Base-by-base conservation (phyloP, 2,329 filamentous ascomycete species). In the Aplosporella prunicola region DNA sequence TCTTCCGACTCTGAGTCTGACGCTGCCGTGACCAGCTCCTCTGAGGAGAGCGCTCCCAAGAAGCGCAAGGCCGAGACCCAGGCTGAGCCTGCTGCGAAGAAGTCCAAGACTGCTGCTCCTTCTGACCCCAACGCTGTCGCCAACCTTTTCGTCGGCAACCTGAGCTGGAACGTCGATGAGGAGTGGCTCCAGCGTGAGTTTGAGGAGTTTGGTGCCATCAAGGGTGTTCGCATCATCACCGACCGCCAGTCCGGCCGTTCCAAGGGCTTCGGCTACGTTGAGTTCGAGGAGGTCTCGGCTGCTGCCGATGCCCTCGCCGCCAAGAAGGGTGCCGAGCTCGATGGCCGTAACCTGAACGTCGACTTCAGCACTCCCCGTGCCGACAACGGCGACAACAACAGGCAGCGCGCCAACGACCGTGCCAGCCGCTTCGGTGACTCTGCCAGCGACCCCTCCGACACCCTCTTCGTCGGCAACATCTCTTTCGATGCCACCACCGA, bases 201-300 rank as follows among this genome's bases (percentile, higher is more conserved):
- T 67, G 76, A 87, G 68, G 66, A 74, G 45, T 89, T 80, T 53
- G 80, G 80, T 46, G 81, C 81, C 54, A 71, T 93, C 40, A 66
- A 69, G 47, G 74, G 76, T 51, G 81, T 79, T 47, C 81, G 85
- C 51, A 78, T 94, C 55, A 83, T 94, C 60, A 88, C 78, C 51
- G 85, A 93, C 67, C 80, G 80, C 60, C 76, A 80, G 39, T 74
- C 71, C 54, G 83, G 84, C 53, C 81, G 85, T 56, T 89, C 87
- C 63, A 87, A 87, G 67, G 88, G 85, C 48, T 94, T 93, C 62
- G 88, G 88, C 44, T 95, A 94, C 59, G 83, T 94, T 52, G 87
- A 94, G 69, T 94, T 88, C 63, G 69, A 71, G 56, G 75, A 70
- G 48, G 63, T 72, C 43, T 78, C 74, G 43, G 72, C 76, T 57